Conservation (phyloP, 1,139 yeast genomes). For the Saccharomyces hybrid region DNA sequence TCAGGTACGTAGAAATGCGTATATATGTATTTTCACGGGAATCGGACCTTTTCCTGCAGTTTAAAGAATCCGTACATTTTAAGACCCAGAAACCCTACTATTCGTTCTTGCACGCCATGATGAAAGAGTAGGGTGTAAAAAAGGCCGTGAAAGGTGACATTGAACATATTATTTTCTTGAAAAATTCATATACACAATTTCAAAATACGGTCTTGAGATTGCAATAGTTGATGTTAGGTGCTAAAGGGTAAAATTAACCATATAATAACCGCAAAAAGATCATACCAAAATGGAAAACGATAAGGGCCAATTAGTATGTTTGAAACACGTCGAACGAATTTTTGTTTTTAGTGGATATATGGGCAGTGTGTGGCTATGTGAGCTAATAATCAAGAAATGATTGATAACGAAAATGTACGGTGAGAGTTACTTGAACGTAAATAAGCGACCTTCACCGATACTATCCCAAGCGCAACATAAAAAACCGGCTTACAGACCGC, state of each 20-base stretch:
- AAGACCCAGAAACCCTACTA: neutral
- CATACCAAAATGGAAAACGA: slow-evolving; percentile 92
- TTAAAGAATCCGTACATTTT: neutral
- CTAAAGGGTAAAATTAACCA: neutral
- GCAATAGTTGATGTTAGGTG: neutral
- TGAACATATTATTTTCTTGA: neutral
- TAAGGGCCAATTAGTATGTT: slow-evolving; percentile 95
- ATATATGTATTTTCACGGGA: neutral
- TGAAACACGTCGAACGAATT: neutral
- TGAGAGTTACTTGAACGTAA: neutral
- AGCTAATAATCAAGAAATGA: neutral
- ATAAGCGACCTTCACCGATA: neutral
- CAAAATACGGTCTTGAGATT: neutral
- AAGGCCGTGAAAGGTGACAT: neutral
- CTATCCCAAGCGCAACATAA: neutral
- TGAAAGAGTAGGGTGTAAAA: neutral
- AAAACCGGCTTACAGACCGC: neutral
- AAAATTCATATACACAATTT: neutral
- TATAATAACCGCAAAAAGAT: neutral
- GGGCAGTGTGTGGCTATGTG: neutral
- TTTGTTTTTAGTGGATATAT: neutral
- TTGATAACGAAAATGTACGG: neutral
- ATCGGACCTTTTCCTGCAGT: neutral
- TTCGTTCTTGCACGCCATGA: too few relatives aligned
- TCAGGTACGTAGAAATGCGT: neutral